phyloP scores from a whole-genome alignment of 352 stramenopile species.

The Globisporangium polare region DNA sequence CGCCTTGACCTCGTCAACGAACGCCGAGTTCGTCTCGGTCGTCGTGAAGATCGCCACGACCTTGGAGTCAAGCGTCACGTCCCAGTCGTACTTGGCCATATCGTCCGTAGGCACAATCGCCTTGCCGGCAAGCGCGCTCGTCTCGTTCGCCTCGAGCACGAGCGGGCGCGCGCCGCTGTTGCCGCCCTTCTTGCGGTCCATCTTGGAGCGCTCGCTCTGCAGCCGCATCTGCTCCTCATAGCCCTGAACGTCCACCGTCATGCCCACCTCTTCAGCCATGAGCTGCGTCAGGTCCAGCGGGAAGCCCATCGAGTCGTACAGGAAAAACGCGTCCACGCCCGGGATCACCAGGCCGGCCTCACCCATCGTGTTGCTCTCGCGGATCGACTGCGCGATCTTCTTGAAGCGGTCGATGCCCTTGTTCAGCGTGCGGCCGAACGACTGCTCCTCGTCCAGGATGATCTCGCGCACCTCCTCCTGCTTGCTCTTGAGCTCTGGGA shows the following conservation, averaged over 20 bases:
- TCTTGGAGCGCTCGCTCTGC: conserved; percentile 80
- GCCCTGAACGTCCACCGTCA: conserved; percentile 93
- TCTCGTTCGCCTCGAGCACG: conserved; percentile 95
- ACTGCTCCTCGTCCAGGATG: conserved; percentile 96
- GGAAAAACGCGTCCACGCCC: conserved; percentile 96
- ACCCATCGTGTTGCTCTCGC: conserved; percentile 49
- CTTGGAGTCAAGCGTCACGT: conserved; percentile 72
- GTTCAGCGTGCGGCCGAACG: conserved; percentile 94
- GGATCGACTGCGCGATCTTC: conserved; percentile 81
- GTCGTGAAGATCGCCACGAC: conserved; percentile 94
- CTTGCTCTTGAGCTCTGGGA: conserved; percentile 94
- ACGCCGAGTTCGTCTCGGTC: conserved; percentile 82
- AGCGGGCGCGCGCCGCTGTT: conserved; percentile 71
- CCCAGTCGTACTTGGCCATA: conserved; percentile 93
- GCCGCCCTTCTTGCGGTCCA: conserved; percentile 88
- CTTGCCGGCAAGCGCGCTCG: conserved; percentile 78
- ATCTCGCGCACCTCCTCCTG: conserved; percentile 90
- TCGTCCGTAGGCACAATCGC: conserved; percentile 91
- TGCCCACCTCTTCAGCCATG: conserved; percentile 94
- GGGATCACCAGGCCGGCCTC: conserved; percentile 78
- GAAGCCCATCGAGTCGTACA: conserved; percentile 99
- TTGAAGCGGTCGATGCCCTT: conserved; percentile 91
- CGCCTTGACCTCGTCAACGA: conserved; percentile 66
- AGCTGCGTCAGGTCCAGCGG: conserved; percentile 98
- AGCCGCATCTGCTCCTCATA: conserved; percentile 94